Base-by-base conservation (phyloP, 176 grass and related monocot genomes). In the Cenchrus purpureus region DNA sequence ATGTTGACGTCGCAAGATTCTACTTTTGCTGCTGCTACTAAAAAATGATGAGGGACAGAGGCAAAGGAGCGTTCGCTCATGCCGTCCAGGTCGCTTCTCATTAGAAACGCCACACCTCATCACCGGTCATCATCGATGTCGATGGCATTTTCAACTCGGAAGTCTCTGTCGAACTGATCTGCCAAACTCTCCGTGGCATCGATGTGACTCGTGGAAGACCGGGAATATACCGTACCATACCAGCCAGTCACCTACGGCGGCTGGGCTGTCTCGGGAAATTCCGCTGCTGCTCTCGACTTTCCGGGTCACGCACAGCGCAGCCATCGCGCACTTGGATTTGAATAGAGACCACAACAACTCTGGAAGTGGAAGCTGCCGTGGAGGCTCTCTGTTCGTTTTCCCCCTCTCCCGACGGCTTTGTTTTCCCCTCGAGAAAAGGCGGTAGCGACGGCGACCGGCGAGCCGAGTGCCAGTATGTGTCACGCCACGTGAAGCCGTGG, bases 291-390 rank as follows among this genome's bases (percentile, higher is more conserved):
- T 72, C 20, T 72, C 49, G 28, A 42, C 61, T 73, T 58, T n/a
- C 59, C 50, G 45, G 11, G 16, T 70, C 15, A 14, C 65, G 79
- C 66, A 28, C 62, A 8, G 31, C 65, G 79, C 66, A 57, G 34
- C 29, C 5, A 20, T n/a, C 25, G 15, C 65, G 22, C n/a, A 10
- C 70, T 25, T 54, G 46, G 46, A 53, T 40, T 67, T 53, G 73
- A 58, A 40, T 16, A 16, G 0, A 7, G 10, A 2, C 16, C 4
- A 22, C 14, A 50, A 12, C 17, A 5, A 17, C 5, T 22, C 59
- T 46, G 6, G 54, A 83, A 71, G 65, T 78, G 20, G 79, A 83
- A 71, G 73, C 80, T 57, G 79, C 66, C 20, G 25, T 70, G 65
- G 37, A 40, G 37, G 20, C 42, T 66, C 3, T 25, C 22, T 25